Evolutionary conservation across 768 basidiomycete species (phyloP).

Genomic region (Phlebiopsis flavidoalba): DNA sequence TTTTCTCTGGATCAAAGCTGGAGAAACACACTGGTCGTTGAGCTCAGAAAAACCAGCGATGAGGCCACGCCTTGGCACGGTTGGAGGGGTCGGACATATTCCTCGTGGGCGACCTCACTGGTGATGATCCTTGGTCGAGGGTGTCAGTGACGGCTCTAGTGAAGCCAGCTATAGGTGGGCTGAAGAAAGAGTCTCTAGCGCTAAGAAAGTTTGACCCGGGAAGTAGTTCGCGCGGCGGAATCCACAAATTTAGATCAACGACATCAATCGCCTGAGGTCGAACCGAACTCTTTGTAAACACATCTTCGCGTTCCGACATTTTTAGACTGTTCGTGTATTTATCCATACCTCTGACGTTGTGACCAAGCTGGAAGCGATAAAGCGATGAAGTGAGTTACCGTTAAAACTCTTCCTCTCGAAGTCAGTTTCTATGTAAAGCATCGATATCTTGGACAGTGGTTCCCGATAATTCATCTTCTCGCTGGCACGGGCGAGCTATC

Average conservation of each 20-base stretch:
- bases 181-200: constrained; percentile 12
- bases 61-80: constrained; percentile 82
- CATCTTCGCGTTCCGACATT: not conserved
- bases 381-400: not conserved
- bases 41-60: constrained; percentile 79
- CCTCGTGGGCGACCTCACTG: constrained; percentile 67
- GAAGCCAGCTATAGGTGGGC: constrained; percentile 15
- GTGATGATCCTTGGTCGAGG: constrained; percentile 79
- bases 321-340: not conserved
- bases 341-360: not conserved
- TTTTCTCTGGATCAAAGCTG: not conserved
- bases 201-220: constrained; percentile 4
- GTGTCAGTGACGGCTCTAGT: constrained; percentile 15
- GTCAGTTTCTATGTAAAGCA: not conserved
- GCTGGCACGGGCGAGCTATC: no score
- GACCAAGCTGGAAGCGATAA: not conserved
- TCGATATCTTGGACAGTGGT: not conserved
- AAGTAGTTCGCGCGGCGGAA: constrained; percentile 6
- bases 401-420: not conserved
- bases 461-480: not conserved
- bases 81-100: constrained; percentile 51
- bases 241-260: constrained; percentile 1
- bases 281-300: not conserved
- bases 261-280: not conserved
- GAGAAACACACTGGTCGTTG: constrained; percentile 74